Evolutionary conservation across 441 rosid genomes (phyloP).

Genomic region (Daphne laureola): DNA sequence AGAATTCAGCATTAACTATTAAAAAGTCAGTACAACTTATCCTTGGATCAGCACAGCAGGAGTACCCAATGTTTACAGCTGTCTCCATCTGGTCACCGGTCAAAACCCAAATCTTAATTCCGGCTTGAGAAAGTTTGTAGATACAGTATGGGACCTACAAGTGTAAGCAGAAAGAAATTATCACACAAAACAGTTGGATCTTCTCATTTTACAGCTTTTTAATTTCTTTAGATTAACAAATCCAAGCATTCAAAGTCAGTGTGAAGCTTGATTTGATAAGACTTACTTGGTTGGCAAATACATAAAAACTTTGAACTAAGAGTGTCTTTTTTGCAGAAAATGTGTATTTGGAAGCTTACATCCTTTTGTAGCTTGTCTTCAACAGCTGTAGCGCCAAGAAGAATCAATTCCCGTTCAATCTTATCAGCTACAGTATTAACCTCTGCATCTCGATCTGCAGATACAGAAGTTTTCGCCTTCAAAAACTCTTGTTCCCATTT

Average conservation of each 20-base stretch:
- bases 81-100: constrained; percentile 98
- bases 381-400: constrained; percentile 95
- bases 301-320: neutral
- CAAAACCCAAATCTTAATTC: constrained; percentile 83
- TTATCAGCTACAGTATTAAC: constrained; percentile 56
- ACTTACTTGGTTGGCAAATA: neutral
- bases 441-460: constrained; percentile 48
- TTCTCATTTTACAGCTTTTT: neutral
- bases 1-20: constrained; percentile 3
- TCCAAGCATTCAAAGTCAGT: neutral
- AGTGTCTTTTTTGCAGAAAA: neutral
- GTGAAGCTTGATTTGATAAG: constrained; percentile 1
- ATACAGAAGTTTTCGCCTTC: constrained; percentile 53
- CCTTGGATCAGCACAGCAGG: constrained; percentile 9
- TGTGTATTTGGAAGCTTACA: constrained; percentile 33
- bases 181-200: neutral
- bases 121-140: constrained; percentile 71
- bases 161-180: constrained; percentile 8
- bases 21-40: neutral
- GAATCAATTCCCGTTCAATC: constrained; percentile 63
- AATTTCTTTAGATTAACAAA: neutral
- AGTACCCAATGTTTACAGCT: constrained; percentile 88
- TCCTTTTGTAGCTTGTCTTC: constrained; percentile 92
- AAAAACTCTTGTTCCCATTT: constrained; percentile 49
- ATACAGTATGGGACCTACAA: constrained; percentile 82